phyloP scores from a whole-genome alignment of 1,139 yeast genomes.

The Hyphopichia burtonii region DNA sequence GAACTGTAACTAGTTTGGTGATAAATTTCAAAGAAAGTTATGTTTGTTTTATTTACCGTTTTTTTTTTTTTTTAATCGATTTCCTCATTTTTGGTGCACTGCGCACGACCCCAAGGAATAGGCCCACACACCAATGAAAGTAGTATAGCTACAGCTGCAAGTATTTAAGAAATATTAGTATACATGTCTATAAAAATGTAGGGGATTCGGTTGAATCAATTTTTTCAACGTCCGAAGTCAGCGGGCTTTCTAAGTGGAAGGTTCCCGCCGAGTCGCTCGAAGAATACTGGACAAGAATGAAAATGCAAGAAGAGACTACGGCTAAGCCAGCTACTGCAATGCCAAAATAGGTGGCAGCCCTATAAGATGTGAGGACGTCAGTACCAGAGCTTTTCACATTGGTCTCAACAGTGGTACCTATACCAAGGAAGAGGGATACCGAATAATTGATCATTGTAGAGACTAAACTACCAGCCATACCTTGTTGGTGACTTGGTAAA shows the following conservation, averaged over 20 bases:
- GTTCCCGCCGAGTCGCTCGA: slow-evolving; percentile 11
- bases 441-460: slow-evolving; percentile 56
- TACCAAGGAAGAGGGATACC: slow-evolving; percentile 52
- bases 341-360: slow-evolving; percentile 46
- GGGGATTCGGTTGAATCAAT: background rate
- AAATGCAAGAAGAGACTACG: slow-evolving; percentile 26
- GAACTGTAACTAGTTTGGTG: background rate
- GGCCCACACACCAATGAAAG: too few species aligned
- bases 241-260: background rate
- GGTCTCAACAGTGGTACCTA: slow-evolving; percentile 48
- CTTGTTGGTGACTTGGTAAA: slow-evolving; percentile 52
- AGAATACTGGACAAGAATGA: slow-evolving; percentile 24
- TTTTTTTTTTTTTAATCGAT: background rate
- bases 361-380: slow-evolving; percentile 31
- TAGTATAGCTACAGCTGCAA: too few species aligned
- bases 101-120: too few species aligned
- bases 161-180: too few species aligned
- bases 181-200: too few species aligned
- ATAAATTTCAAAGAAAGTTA: background rate
- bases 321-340: slow-evolving; percentile 38
- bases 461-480: slow-evolving; percentile 60
- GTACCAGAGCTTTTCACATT: slow-evolving; percentile 23
- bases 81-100: background rate
- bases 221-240: background rate
- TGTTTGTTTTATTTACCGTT: background rate